A percentile compares a stretch with the other conserved stretches of the same genome.
phyloP scores from a whole-genome alignment of 2,329 filamentous ascomycete genomes.

The Zymoseptoria tritici region DNA sequence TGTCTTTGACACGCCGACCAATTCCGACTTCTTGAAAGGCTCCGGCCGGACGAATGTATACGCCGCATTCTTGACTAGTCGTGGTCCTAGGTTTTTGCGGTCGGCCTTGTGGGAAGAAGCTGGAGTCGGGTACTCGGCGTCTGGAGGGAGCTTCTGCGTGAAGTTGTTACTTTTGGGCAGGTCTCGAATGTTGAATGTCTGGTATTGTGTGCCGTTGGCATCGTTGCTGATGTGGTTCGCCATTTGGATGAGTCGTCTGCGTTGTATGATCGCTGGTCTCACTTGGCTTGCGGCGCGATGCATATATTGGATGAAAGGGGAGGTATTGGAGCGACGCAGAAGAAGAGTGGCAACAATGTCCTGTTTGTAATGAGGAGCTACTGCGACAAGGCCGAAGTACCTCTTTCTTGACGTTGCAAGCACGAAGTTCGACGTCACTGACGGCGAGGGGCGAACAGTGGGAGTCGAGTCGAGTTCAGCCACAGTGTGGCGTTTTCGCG shows the following conservation, averaged over 20 bases:
- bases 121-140: slow-evolving; percentile 72
- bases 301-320: slow-evolving; percentile 9
- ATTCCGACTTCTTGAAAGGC: slow-evolving; percentile 60
- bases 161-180: slow-evolving; percentile 60
- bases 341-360: background rate
- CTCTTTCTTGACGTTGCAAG: background rate
- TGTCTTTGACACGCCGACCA: slow-evolving; percentile 71
- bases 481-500: background rate
- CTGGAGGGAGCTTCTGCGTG: slow-evolving; percentile 63
- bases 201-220: slow-evolving; percentile 19
- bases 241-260: slow-evolving; percentile 35
- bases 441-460: background rate
- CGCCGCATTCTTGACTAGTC: slow-evolving; percentile 74
- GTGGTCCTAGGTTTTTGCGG: slow-evolving; percentile 67
- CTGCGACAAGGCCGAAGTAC: background rate
- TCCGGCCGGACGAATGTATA: slow-evolving; percentile 90
- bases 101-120: slow-evolving; percentile 73
- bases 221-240: slow-evolving; percentile 36
- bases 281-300: slow-evolving; percentile 12
- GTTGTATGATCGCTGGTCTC: slow-evolving; percentile 14
- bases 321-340: background rate
- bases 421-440: background rate
- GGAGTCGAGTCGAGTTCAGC: background rate
- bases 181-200: slow-evolving; percentile 37
- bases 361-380: background rate